Conservation (phyloP, 768 basidiomycete genomes). For the Tephrocybe rancida region DNA sequence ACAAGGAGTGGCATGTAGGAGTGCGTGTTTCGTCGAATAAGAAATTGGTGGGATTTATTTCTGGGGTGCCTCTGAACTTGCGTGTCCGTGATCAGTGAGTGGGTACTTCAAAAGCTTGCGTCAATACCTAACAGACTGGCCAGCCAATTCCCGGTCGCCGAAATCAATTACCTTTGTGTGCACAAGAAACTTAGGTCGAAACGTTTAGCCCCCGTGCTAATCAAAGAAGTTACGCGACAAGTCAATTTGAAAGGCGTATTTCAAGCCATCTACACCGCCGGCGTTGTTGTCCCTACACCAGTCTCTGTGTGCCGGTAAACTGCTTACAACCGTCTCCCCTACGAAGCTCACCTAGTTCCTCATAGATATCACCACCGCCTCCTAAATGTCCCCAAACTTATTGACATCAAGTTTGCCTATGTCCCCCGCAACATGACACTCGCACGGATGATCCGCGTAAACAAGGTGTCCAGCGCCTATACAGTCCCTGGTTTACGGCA, state of each 20-base stretch:
- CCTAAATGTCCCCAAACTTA: conserved; percentile 88
- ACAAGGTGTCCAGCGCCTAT: conserved; percentile 62
- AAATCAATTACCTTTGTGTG: conserved; percentile 97
- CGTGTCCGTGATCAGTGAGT: conserved; percentile 85
- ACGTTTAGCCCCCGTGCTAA: conserved; percentile 91
- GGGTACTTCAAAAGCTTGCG: background rate
- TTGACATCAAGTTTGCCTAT: conserved; percentile 87
- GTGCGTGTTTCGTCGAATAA: conserved; percentile 89
- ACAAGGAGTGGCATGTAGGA: conserved; percentile 94
- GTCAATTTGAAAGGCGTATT: conserved; percentile 89
- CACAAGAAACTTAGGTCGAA: conserved; percentile 98
- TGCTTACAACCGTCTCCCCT: background rate
- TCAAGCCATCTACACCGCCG: conserved; percentile 97
- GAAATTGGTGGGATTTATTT: conserved; percentile 96
- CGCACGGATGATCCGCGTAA: conserved; percentile 83
- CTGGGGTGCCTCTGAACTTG: conserved; percentile 85
- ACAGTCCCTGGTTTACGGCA: conserved; percentile 75
- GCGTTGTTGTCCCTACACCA: conserved; percentile 92
- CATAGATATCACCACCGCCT: conserved; percentile 89
- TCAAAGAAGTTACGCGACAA: conserved; percentile 96
- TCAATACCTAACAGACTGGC: background rate
- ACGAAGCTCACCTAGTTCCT: conserved; percentile 6
- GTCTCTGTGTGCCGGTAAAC: conserved; percentile 80
- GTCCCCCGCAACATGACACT: conserved; percentile 88
- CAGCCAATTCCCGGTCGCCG: conserved; percentile 63